Evolutionary conservation across 2,329 filamentous ascomycete genomes (phyloP).

Genomic region (Exophiala aquamarina): DNA sequence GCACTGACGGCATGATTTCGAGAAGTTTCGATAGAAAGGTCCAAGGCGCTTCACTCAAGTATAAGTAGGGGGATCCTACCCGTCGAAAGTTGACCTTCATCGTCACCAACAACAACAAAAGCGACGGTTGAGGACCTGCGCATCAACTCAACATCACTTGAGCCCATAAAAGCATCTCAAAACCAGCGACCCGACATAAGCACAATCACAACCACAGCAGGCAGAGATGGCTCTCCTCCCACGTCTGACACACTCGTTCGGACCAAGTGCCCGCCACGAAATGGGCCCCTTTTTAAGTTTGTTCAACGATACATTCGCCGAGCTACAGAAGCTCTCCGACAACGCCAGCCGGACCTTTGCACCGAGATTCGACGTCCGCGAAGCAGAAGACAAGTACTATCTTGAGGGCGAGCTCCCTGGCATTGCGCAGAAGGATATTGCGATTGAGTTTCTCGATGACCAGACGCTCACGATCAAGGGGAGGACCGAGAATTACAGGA

Average conservation of each 20-base stretch:
- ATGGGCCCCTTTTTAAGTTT: conserved; percentile 24
- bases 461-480: conserved; percentile 49
- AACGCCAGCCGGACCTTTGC: conserved; percentile 32
- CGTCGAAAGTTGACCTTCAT: too few relatives aligned
- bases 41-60: too few relatives aligned
- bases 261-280: conserved; percentile 17
- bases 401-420: conserved; percentile 53
- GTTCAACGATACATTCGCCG: conserved; percentile 28
- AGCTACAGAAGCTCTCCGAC: conserved; percentile 28
- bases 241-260: conserved; percentile 17
- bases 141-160: too few relatives aligned
- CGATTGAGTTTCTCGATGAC: conserved; percentile 49
- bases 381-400: conserved; percentile 44
- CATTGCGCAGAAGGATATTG: conserved; percentile 44
- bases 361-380: conserved; percentile 49
- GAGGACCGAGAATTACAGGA: conserved; percentile 38
- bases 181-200: too few relatives aligned
- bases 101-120: too few relatives aligned
- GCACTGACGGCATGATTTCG: too few relatives aligned
- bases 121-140: too few relatives aligned
- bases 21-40: too few relatives aligned
- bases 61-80: too few relatives aligned
- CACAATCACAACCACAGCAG: too few relatives aligned
- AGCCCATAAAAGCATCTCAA: too few relatives aligned
- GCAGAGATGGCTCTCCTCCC: conserved; percentile 25